Evolutionary conservation across 768 basidiomycete genomes (phyloP).

Genomic region (Favolaschia claudopus): DNA sequence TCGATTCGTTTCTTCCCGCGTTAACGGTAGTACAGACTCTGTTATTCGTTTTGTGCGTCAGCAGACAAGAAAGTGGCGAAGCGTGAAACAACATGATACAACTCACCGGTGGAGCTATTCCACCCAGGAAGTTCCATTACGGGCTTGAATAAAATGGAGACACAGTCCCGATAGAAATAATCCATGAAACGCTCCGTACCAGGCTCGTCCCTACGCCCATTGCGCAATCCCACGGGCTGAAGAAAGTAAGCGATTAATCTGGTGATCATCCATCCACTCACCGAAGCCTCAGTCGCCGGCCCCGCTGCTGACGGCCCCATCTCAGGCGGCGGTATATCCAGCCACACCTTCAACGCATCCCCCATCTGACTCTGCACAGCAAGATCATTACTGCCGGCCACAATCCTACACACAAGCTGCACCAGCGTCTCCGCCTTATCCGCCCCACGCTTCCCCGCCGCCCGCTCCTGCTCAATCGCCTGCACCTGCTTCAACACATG

Average conservation of each 20-base stretch:
- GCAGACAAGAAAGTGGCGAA: neutral
- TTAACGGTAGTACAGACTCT: slow-evolving; percentile 64
- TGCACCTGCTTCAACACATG: slow-evolving; percentile 85
- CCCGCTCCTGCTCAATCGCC: slow-evolving; percentile 73
- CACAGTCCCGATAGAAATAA: slow-evolving; percentile 90
- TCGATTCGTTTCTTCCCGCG: slow-evolving; percentile 82
- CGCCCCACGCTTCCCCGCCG: slow-evolving; percentile 59
- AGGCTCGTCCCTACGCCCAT: slow-evolving; percentile 79
- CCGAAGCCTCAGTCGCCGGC: slow-evolving; percentile 44
- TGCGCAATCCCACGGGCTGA: slow-evolving; percentile 52
- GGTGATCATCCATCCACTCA: slow-evolving; percentile 6
- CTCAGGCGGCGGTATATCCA: slow-evolving; percentile 72
- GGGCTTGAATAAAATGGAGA: slow-evolving; percentile 83
- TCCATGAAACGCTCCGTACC: slow-evolving; percentile 90
- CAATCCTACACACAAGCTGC: slow-evolving; percentile 75
- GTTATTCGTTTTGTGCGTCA: slow-evolving; percentile 12
- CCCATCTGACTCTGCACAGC: slow-evolving; percentile 92
- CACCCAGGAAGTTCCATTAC: slow-evolving; percentile 77
- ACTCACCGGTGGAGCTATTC: slow-evolving; percentile 50
- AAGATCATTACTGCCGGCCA: slow-evolving; percentile 82
- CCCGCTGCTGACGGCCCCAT: slow-evolving; percentile 32
- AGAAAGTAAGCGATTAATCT: slow-evolving; percentile 17
- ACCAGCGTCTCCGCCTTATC: slow-evolving; percentile 78
- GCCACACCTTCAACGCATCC: slow-evolving; percentile 82
- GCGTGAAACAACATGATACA: slow-evolving; percentile 4